Evolutionary conservation across 164 flowering plant species (phyloP).

Genomic region (Amborella trichopoda): DNA sequence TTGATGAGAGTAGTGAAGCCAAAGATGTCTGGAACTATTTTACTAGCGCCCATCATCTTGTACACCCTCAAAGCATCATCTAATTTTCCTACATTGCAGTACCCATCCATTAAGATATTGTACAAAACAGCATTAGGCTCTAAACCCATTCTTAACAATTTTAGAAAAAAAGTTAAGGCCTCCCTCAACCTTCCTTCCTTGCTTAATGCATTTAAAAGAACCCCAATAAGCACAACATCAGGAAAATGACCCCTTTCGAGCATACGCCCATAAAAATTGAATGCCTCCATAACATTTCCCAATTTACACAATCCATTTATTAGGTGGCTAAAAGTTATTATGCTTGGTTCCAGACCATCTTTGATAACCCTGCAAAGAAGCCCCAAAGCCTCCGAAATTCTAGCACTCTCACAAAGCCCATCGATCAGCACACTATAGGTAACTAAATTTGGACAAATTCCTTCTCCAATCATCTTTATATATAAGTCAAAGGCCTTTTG

Average conservation of each 20-base stretch:
- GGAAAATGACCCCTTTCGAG: slow-evolving; percentile 19
- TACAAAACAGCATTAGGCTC: slow-evolving; percentile 21
- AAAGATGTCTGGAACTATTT: slow-evolving; percentile 28
- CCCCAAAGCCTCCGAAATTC: slow-evolving; percentile 29
- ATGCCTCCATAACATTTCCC: slow-evolving; percentile 29
- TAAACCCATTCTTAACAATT: slow-evolving; percentile 15
- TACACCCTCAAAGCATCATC: slow-evolving; percentile 21
- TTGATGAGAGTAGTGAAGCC: slow-evolving; percentile 28
- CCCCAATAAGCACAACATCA: slow-evolving; percentile 22
- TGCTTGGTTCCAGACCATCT: slow-evolving; percentile 26
- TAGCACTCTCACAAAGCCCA: slow-evolving; percentile 24
- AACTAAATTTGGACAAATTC: slow-evolving; percentile 26
- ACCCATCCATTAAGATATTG: slow-evolving; percentile 41
- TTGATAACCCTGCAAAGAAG: slow-evolving; percentile 28
- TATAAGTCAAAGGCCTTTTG: slow-evolving; percentile 22
- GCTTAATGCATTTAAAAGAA: slow-evolving; percentile 33
- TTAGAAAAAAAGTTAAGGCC: slow-evolving; percentile 34
- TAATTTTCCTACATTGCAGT: slow-evolving; percentile 18
- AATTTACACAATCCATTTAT: slow-evolving; percentile 30
- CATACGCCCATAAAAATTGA: slow-evolving; percentile 20
- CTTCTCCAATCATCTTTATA: slow-evolving; percentile 22
- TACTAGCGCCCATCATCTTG: slow-evolving; percentile 11
- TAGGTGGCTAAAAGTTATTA: slow-evolving; percentile 27
- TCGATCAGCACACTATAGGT: slow-evolving; percentile 35
- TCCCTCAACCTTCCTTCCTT: slow-evolving; percentile 27